Evolutionary conservation across 139 green algal genomes (phyloP).

Genomic region (Micromonas commoda): DNA sequence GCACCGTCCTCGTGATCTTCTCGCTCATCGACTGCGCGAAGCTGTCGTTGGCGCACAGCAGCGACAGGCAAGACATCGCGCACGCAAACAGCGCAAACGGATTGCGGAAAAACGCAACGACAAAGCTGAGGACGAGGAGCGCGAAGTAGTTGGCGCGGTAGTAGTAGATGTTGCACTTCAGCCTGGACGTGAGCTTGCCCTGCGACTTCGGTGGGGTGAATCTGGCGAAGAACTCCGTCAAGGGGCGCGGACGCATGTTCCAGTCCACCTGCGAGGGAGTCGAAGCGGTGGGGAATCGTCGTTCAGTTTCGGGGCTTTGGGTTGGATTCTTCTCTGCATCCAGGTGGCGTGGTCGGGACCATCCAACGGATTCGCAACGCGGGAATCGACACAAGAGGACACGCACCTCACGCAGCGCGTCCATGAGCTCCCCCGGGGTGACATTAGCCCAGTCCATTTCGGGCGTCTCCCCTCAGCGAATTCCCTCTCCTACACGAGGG

Average conservation of each 20-base stretch:
- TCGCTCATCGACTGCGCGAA: slow-evolving; percentile 25
- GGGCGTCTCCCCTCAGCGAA: too few relatives aligned
- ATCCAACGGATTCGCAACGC: too few relatives aligned
- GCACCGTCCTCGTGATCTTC: too few relatives aligned
- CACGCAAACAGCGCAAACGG: slow-evolving; percentile 26
- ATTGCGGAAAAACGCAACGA: slow-evolving; percentile 24
- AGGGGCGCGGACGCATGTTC: slow-evolving; percentile 16
- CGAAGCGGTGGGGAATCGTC: not conserved
- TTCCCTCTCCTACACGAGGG: too few relatives aligned
- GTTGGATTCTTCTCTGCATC: too few relatives aligned
- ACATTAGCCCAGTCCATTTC: too few relatives aligned
- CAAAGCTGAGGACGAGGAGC: slow-evolving; percentile 14
- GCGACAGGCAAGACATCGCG: not conserved
- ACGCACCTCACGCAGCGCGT: too few relatives aligned
- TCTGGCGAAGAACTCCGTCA: slow-evolving; percentile 31
- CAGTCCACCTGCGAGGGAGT: slow-evolving; percentile 24
- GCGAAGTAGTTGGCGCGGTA: slow-evolving; percentile 32
- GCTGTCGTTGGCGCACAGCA: slow-evolving; percentile 27
- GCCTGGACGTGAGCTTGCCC: not conserved
- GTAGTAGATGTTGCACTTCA: slow-evolving; percentile 40
- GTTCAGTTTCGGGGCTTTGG: too few relatives aligned
- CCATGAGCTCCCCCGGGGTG: too few relatives aligned
- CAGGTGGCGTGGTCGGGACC: too few relatives aligned
- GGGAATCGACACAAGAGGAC: too few relatives aligned
- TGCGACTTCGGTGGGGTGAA: slow-evolving; percentile 22